Evolutionary conservation across 208 protist species (phyloP), one percentile per base, ranked within the genome.

Genomic region (Porcisia hertigi): DNA sequence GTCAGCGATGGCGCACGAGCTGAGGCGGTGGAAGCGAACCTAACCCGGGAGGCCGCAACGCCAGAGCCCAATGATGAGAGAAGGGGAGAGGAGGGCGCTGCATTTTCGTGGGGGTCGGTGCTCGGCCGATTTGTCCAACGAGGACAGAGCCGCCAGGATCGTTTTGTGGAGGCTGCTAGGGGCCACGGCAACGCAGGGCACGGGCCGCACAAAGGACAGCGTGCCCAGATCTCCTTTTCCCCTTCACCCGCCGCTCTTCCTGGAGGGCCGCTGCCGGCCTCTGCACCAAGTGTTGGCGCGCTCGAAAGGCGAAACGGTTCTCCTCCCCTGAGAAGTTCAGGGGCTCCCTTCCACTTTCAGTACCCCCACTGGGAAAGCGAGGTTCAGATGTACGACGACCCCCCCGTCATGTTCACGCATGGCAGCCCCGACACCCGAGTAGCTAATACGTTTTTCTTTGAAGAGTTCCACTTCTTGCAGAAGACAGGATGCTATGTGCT

Each of bases 401-500:
- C 77, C 12, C 76, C 77, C 23, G 57, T 34, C 34, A 81, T 53
- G 45, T 73, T 66, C 58, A 62, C 39, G 36, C 16, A 67, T n/a
- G 58, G 55, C 39, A 53, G 71, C 47, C 54, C n/a, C 23, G 77
- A 60, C 45, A 43, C 7, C 49, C 36, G 47, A n/a, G 69, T 9
- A 8, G 30, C 25, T 5, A 67, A 67, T 57, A 25, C 63, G 14
- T 12, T 73, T 36, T 67, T 76, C 62, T 81, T 81, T 41, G 71
- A 76, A 30, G 77, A 81, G 66, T 86, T 77, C 55, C 34, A 81
- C 45, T 83, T 92, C 57, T 54, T 91, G 47, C 73, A 72, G 23
- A 58, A 57, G 57, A 71, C 77, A 43, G 88, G 86, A 25, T 90
- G 83, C 72, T 78, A 87, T 71, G 57, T 77, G 23, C 83, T 94